Conservation (phyloP, 805 yeast genomes). For the Wilhelminamyces savonicus region DNA sequence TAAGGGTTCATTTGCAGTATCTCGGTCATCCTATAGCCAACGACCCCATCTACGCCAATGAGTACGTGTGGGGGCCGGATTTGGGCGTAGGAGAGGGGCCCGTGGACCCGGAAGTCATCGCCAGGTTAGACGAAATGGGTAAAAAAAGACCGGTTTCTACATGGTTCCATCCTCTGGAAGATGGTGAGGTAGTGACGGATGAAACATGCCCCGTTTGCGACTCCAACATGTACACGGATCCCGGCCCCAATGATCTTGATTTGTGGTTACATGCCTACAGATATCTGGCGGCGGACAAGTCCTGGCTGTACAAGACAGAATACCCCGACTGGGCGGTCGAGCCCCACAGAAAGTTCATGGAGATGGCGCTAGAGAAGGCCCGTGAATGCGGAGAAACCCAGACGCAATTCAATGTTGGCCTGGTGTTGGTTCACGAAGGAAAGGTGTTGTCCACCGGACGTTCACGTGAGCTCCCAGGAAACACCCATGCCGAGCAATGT, state of each 20-base stretch:
- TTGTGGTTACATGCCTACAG: constrained; percentile 88
- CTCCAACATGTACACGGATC: constrained; percentile 72
- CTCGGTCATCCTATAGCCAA: constrained; percentile 89
- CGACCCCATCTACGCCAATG: constrained; percentile 61
- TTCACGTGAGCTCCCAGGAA: constrained; percentile 87
- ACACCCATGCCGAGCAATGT: constrained; percentile 97
- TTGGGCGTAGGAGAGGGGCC: constrained; percentile 61
- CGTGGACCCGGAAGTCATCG: constrained; percentile 36
- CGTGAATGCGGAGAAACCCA: constrained; percentile 71
- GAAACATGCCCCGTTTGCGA: constrained; percentile 61
- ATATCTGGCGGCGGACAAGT: constrained; percentile 52
- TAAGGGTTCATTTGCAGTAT: constrained; percentile 85
- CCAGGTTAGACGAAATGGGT: constrained; percentile 57
- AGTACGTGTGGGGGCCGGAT: constrained; percentile 68
- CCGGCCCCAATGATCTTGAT: constrained; percentile 81
- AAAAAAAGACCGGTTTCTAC: constrained; percentile 61
- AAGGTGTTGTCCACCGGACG: constrained; percentile 72
- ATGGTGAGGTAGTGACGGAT: constrained; percentile 64
- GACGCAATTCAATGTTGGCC: constrained; percentile 94
- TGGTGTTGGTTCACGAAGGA: constrained; percentile 61
- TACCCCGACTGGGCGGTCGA: constrained; percentile 79
- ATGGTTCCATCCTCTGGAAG: constrained; percentile 53
- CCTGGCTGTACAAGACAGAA: constrained; percentile 72
- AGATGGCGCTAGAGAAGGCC: constrained; percentile 71
- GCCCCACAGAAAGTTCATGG: constrained; percentile 58